phyloP scores from a whole-genome alignment of 306 rosid genomes.

The Glycine tomentella region DNA sequence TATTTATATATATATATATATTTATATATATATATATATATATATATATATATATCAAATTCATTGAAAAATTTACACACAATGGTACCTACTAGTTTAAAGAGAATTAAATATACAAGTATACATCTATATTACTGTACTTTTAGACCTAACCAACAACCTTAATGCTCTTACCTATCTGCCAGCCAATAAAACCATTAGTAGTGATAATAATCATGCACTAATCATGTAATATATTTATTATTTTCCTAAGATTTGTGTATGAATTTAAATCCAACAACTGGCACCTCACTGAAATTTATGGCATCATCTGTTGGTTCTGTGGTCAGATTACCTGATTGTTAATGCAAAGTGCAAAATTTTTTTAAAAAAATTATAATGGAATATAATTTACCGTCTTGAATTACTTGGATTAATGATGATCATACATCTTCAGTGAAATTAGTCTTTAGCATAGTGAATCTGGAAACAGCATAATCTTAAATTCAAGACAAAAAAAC shows the following conservation, averaged over 20 bases:
- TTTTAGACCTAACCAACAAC: conserved; percentile 24
- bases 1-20: too few species aligned
- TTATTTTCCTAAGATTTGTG: background rate
- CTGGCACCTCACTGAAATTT: background rate
- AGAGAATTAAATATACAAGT: background rate
- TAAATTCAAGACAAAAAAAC: too few species aligned
- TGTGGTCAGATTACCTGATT: too few species aligned
- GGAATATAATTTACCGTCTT: background rate
- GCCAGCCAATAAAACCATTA: conserved; percentile 1
- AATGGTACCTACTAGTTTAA: background rate
- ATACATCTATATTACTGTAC: background rate
- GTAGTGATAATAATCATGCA: background rate
- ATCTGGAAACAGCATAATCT: too few species aligned
- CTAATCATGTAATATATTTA: background rate
- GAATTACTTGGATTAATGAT: too few species aligned
- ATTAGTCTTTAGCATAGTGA: too few species aligned
- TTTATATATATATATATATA: too few species aligned
- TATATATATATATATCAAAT: background rate
- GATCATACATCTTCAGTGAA: too few species aligned
- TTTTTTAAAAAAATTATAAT: background rate
- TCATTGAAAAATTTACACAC: background rate
- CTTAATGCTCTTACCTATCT: background rate
- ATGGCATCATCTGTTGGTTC: too few species aligned
- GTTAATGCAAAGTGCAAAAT: too few species aligned
- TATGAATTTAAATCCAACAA: background rate